Conservation (phyloP, 2,329 filamentous ascomycete species). For the Colletotrichum sp. region DNA sequence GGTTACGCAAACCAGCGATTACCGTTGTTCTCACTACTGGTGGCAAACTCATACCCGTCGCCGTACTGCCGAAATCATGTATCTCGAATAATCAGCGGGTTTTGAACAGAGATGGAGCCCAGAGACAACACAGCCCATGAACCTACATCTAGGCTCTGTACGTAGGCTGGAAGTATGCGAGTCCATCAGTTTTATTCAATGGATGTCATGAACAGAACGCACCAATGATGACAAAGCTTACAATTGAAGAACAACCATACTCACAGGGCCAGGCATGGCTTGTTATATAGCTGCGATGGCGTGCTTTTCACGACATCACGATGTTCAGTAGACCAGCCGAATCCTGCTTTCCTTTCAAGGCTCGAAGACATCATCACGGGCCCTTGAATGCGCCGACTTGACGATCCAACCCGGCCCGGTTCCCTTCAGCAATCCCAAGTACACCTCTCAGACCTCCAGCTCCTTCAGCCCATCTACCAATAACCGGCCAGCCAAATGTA, state of each 20-base stretch:
- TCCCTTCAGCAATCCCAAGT: background rate
- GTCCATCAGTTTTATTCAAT: background rate
- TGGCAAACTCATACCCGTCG: background rate
- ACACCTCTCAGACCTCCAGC: background rate
- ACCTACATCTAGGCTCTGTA: background rate
- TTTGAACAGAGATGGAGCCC: background rate
- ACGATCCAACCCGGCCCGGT: background rate
- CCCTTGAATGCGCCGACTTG: background rate
- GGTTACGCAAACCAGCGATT: background rate
- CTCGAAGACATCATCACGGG: background rate
- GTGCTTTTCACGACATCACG: background rate
- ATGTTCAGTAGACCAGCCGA: background rate
- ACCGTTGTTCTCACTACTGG: background rate
- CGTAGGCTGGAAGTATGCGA: background rate
- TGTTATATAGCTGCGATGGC: background rate
- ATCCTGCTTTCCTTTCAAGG: background rate
- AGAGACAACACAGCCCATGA: background rate
- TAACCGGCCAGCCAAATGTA: rapidly evolving
- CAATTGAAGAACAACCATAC: background rate
- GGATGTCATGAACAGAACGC: background rate
- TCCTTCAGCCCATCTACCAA: background rate
- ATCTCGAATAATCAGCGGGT: background rate
- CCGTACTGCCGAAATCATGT: rapidly evolving
- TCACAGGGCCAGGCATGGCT: background rate
- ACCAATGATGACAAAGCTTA: background rate